Percentiles rank a stretch among this genome's conserved stretches.
These are phyloP conservation scores for Aspergillus quadrilineatus DNA, from an alignment of 2,329 filamentous ascomycete species.

Conservation along the genomic window DNA sequence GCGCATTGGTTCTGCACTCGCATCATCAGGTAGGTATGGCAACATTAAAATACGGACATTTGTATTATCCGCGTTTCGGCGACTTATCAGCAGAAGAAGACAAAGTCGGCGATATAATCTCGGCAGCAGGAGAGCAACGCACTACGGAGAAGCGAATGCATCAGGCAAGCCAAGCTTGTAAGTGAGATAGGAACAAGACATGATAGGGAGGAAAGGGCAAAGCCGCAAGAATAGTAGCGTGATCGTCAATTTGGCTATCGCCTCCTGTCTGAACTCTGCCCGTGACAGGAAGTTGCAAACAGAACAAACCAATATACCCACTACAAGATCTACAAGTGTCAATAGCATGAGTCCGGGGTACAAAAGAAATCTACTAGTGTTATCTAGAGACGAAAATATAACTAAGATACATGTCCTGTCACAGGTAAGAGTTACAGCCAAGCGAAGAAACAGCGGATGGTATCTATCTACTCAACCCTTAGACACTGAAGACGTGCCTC, in stretches of 20 bases:
- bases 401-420: conserved; percentile 43
- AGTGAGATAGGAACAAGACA: not conserved
- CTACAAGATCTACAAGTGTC: not conserved
- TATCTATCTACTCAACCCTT: conserved; percentile 65
- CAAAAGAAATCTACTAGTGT: conserved; percentile 36
- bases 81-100: not conserved
- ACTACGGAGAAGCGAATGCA: conserved; percentile 21
- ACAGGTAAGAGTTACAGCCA: conserved; percentile 32
- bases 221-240: not conserved
- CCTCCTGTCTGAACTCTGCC: conserved; percentile 10
- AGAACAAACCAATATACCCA: conserved; percentile 20
- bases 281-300: conserved; percentile 20
- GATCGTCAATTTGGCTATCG: not conserved
- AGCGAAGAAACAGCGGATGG: conserved; percentile 28
- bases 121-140: conserved; percentile 22
- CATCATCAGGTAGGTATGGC: not conserved
- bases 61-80: not conserved
- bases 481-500: conserved; percentile 87
- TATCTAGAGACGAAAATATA: conserved; percentile 38
- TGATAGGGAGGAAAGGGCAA: not conserved
- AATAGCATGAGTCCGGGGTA: not conserved
- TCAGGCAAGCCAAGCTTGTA: conserved; percentile 12
- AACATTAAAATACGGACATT: not conserved
- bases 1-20: not conserved
- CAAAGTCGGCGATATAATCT: not conserved